Conservation (phyloP, 441 rosid genomes). For the Capsella rubella region DNA sequence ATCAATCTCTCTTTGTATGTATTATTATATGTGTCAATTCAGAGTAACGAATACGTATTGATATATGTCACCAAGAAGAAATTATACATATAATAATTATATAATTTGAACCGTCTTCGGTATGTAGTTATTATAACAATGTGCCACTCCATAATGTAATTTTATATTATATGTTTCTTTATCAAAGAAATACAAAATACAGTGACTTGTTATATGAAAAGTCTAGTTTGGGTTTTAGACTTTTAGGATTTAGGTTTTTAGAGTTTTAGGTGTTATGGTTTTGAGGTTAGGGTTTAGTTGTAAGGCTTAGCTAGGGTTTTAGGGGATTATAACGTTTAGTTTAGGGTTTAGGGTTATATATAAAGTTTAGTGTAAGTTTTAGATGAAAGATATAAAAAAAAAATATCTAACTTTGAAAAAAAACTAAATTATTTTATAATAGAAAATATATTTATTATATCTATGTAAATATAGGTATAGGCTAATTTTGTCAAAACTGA, state of each 20-base stretch:
- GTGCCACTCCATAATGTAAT: too few species aligned
- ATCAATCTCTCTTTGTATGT: constrained; percentile 13
- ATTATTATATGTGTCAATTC: not conserved
- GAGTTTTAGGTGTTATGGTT: not conserved
- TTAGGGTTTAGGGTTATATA: too few species aligned
- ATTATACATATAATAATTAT: not conserved
- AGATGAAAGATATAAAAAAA: too few species aligned
- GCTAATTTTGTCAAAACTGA: not conserved
- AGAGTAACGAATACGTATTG: constrained; percentile 20
- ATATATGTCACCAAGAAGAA: constrained; percentile 4
- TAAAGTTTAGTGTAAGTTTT: too few species aligned
- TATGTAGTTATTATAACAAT: too few species aligned
- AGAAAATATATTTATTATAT: not conserved
- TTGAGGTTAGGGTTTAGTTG: not conserved
- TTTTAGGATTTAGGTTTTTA: not conserved
- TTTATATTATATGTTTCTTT: not conserved
- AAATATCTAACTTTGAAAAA: too few species aligned
- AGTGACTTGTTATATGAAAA: not conserved
- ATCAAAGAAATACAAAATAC: too few species aligned
- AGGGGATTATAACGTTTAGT: too few species aligned
- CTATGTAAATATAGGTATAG: not conserved
- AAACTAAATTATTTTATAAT: too few species aligned
- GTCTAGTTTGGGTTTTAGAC: not conserved
- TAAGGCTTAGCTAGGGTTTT: too few species aligned
- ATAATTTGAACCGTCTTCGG: too few species aligned